These are phyloP conservation scores for Yarrowia yakushimensis DNA, from an alignment of 805 yeast species.

Conservation along the genomic window DNA sequence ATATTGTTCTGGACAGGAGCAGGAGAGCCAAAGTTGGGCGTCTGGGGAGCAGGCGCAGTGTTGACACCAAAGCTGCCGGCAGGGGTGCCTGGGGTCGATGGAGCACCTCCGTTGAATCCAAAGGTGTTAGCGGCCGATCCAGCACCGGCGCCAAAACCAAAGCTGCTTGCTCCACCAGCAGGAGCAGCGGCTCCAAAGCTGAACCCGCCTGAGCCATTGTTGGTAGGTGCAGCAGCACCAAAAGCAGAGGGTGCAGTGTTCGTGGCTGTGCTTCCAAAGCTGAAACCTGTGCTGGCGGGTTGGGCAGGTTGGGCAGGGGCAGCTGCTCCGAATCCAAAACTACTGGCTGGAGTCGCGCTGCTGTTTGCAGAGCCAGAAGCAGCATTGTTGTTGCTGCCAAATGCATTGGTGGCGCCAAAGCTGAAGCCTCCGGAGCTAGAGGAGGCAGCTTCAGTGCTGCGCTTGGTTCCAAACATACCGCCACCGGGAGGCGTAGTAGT, in stretches of 20 bases:
- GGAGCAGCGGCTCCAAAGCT: neutral
- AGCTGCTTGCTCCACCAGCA: neutral
- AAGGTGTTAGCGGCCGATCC: conserved; percentile 5
- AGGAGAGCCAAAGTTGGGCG: conserved; percentile 9
- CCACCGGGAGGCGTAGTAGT: neutral
- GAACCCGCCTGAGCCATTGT: neutral
- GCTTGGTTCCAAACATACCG: neutral
- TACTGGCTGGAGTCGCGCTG: neutral
- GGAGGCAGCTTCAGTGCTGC: neutral
- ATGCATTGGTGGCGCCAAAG: conserved; percentile 3
- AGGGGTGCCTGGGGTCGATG: neutral
- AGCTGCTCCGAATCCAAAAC: conserved; percentile 1
- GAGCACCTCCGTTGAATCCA: neutral
- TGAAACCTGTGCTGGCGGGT: neutral
- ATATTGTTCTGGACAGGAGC: conserved; percentile 6
- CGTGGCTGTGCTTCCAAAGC: neutral
- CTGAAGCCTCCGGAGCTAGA: neutral
- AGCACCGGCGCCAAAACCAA: neutral
- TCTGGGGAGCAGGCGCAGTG: conserved; percentile 14
- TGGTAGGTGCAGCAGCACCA: neutral
- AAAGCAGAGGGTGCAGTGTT: neutral
- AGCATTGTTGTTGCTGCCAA: neutral
- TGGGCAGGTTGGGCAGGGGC: neutral
- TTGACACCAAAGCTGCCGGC: neutral
- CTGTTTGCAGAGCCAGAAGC: neutral